A percentile compares a stretch with the other conserved stretches of the same genome.
These are phyloP conservation scores for Candida rishiriensis DNA, from an alignment of 805 yeast genomes.

Conservation along the genomic window DNA sequence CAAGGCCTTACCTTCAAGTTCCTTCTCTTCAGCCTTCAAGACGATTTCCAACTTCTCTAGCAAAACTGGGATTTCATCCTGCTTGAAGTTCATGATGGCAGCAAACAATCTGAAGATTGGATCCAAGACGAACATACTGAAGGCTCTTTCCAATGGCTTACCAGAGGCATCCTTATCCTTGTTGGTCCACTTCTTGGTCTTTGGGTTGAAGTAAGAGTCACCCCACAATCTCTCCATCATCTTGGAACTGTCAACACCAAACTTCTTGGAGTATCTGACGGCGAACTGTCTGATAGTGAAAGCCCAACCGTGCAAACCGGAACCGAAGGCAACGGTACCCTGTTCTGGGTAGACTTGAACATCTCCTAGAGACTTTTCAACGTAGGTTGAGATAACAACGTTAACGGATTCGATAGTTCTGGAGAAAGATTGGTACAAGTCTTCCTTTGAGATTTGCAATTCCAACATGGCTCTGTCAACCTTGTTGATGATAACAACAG, in stretches of 20 bases:
- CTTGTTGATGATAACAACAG: conserved; percentile 97
- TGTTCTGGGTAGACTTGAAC: conserved; percentile 97
- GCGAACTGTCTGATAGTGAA: conserved; percentile 99
- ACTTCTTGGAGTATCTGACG: conserved; percentile 95
- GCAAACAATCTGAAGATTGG: conserved; percentile 97
- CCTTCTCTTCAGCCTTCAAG: conserved; percentile 96
- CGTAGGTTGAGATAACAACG: conserved; percentile 95
- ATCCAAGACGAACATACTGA: conserved; percentile 98
- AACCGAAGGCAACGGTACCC: conserved; percentile 99
- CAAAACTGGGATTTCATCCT: conserved; percentile 89
- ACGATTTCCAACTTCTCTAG: conserved; percentile 89
- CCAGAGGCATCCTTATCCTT: conserved; percentile 95
- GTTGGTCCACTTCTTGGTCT: conserved; percentile 99
- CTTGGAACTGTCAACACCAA: conserved; percentile 97
- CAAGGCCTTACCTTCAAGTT: conserved; percentile 97
- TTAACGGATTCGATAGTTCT: conserved; percentile 99
- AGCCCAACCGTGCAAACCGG: conserved; percentile 99
- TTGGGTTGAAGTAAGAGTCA: conserved; percentile 99
- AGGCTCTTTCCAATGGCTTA: conserved; percentile 95
- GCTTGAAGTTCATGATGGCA: conserved; percentile 98
- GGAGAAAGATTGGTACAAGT: conserved; percentile 94
- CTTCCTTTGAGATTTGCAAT: conserved; percentile 98
- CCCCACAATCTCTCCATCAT: conserved; percentile 99
- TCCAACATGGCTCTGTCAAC: conserved; percentile 99
- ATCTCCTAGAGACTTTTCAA: conserved; percentile 88